Conservation (phyloP, 2,329 filamentous ascomycete species). For the Chalaropsis ovoidea region DNA sequence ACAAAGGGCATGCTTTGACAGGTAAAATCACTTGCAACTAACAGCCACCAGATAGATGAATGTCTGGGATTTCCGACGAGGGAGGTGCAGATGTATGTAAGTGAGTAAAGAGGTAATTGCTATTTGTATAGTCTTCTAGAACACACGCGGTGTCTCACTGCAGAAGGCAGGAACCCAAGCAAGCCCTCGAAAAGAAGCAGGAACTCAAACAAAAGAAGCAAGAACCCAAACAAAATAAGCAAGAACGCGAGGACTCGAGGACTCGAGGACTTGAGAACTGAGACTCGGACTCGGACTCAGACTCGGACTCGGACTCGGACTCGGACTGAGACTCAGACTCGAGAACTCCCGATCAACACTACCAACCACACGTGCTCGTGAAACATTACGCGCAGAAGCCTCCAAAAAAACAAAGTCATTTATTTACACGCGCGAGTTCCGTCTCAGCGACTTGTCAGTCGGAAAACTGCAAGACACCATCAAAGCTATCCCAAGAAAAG, state of each 20-base stretch:
- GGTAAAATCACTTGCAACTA: background rate
- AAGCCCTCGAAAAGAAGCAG: background rate
- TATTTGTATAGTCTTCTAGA: slow-evolving; percentile 2
- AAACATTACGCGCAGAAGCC: background rate
- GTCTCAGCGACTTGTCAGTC: too few species aligned
- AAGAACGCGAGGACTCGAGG: background rate
- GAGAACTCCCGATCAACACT: background rate
- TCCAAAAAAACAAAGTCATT: too few species aligned
- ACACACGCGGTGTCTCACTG: background rate
- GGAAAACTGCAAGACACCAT: too few species aligned
- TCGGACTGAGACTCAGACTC: too few species aligned
- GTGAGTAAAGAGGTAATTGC: background rate
- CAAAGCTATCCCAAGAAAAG: too few species aligned
- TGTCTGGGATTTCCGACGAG: background rate
- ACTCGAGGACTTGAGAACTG: background rate
- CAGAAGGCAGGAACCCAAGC: background rate
- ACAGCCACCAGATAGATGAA: background rate
- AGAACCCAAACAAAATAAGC: background rate
- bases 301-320: too few species aligned
- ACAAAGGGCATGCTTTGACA: background rate
- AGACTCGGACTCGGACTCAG: too few species aligned
- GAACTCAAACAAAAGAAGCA: background rate
- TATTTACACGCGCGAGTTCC: too few species aligned
- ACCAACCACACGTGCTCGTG: slow-evolving; percentile 2
- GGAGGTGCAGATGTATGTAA: background rate